These are phyloP conservation scores for Pisolithus marmoratus DNA, from an alignment of 768 basidiomycete genomes.

Conservation along the genomic window DNA sequence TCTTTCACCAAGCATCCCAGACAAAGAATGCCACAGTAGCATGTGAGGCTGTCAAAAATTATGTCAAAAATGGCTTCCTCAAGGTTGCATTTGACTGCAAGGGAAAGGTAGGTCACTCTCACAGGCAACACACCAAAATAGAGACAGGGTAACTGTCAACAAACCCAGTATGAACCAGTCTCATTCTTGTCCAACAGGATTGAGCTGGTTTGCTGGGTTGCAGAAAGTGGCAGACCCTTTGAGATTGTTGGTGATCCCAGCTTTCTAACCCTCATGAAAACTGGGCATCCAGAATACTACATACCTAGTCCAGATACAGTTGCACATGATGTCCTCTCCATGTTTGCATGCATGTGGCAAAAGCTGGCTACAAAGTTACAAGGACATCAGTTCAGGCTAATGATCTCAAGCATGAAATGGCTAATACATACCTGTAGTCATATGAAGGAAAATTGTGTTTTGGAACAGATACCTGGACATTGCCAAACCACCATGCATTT, in stretches of 20 bases:
- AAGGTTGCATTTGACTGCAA: background rate
- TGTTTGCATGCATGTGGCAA: slow-evolving; percentile 8
- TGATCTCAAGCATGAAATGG: background rate
- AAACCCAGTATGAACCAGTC: background rate
- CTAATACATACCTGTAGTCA: slow-evolving; percentile 12
- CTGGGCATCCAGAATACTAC: background rate
- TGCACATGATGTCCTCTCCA: slow-evolving; percentile 9
- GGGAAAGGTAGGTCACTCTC: slow-evolving; percentile 15
- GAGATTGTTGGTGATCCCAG: slow-evolving; percentile 15
- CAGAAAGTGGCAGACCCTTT: slow-evolving; percentile 18
- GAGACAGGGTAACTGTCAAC: background rate
- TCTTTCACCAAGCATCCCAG: background rate
- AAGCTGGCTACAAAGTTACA: background rate
- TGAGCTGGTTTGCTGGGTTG: slow-evolving; percentile 20
- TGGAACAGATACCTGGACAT: slow-evolving; percentile 34
- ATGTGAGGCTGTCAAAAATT: background rate
- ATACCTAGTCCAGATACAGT: slow-evolving; percentile 18
- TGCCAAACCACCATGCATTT: slow-evolving; percentile 30
- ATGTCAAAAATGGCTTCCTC: slow-evolving; percentile 12
- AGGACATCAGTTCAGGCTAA: background rate
- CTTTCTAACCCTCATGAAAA: slow-evolving; percentile 16
- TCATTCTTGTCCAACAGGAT: slow-evolving; percentile 8
- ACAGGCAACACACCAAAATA: slow-evolving; percentile 17
- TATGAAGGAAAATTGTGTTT: slow-evolving; percentile 27
- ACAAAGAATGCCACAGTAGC: background rate